Conservation (phyloP, 768 basidiomycete species). For the Russula sp. region DNA sequence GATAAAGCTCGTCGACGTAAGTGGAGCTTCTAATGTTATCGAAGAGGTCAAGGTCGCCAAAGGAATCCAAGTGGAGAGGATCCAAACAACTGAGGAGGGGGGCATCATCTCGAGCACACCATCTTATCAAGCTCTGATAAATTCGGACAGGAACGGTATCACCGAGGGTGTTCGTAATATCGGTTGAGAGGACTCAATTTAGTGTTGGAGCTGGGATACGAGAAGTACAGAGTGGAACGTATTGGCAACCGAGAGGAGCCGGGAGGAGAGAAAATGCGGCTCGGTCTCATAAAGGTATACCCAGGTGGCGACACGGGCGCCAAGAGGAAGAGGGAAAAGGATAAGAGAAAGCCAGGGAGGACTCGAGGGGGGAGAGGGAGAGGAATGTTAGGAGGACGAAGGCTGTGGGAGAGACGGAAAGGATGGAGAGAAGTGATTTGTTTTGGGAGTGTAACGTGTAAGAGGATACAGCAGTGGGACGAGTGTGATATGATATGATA, state of each 20-base stretch:
- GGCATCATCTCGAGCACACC: background rate
- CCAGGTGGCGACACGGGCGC: constrained; percentile 2
- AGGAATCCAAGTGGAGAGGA: no score
- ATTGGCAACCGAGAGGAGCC: background rate
- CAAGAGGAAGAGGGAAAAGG: background rate
- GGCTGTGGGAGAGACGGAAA: no score
- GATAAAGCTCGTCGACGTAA: background rate
- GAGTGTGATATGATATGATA: background rate
- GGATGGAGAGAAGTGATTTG: background rate
- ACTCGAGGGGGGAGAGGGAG: background rate
- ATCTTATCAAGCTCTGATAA: constrained; percentile 2
- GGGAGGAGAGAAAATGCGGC: constrained; percentile 13
- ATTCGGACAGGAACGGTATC: background rate
- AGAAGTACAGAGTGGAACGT: background rate
- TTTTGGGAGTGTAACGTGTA: constrained; percentile 9
- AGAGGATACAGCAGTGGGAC: background rate
- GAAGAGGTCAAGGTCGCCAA: no score
- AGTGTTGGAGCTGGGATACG: background rate
- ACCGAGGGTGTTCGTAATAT: constrained; percentile 2
- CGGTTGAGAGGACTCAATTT: constrained; percentile 2
- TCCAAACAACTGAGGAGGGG: background rate
- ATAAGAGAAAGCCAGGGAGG: background rate
- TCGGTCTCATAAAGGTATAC: constrained; percentile 10
- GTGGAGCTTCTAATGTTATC: no score
- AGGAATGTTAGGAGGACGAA: background rate